Percentiles rank a stretch among this genome's conserved stretches.
These are phyloP conservation scores for Hypomyces perniciosus DNA, from an alignment of 2,329 filamentous ascomycete genomes.

Conservation along the genomic window DNA sequence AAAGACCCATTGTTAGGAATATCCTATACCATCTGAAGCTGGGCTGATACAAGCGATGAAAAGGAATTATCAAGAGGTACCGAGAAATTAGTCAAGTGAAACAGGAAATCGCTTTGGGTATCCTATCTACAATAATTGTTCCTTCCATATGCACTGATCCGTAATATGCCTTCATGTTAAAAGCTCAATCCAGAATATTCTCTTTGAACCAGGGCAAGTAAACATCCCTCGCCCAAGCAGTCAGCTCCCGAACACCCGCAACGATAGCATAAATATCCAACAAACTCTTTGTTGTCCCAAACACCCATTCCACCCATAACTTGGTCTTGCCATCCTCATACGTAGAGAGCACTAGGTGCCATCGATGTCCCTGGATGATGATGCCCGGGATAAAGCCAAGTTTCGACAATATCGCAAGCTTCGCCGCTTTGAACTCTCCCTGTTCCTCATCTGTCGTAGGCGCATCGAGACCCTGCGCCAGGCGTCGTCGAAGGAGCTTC, in stretches of 20 bases:
- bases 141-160: too few species aligned
- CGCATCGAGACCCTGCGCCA: background rate
- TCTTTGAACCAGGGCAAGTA: slow-evolving; percentile 17
- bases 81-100: too few species aligned
- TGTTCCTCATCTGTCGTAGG: background rate
- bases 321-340: slow-evolving; percentile 11
- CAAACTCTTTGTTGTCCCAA: slow-evolving; percentile 16
- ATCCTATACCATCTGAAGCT: too few species aligned
- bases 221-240: slow-evolving; percentile 12
- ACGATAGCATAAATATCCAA: slow-evolving; percentile 14
- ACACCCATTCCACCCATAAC: slow-evolving; percentile 16
- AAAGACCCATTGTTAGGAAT: too few species aligned
- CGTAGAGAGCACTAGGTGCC: slow-evolving; percentile 19
- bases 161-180: background rate
- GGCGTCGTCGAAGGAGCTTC: background rate
- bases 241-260: slow-evolving; percentile 15
- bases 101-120: too few species aligned
- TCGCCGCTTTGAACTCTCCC: background rate
- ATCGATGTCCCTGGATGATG: slow-evolving; percentile 16
- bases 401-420: background rate
- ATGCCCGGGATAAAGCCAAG: slow-evolving; percentile 16
- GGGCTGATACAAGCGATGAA: too few species aligned
- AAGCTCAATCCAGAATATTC: background rate
- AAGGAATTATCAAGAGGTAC: too few species aligned
- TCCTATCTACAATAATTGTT: too few species aligned